Evolutionary conservation across 169 alveolate species (phyloP), one percentile per base, ranked within the genome.

Genomic region (Plasmodium berghei): DNA sequence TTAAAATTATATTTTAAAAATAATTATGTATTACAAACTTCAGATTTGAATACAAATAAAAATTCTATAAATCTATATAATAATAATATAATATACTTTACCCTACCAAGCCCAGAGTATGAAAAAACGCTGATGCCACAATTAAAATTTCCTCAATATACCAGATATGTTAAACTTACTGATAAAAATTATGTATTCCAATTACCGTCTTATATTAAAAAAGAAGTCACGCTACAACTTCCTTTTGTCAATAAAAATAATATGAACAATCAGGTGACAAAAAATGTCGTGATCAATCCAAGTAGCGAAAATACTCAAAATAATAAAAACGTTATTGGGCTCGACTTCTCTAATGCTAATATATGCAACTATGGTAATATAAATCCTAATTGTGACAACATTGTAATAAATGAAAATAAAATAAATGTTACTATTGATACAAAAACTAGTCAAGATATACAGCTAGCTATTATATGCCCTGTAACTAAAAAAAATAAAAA

Each of bases 381-480:
- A 16, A 14, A 62, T 9, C 9, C n/a, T 24, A 63, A 46, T 6
- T 75, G 89, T 56, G 77, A 75, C 12, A 48, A 64, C 9, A 67
- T 66, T 5, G 8, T 22, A 20, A 70, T 75, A 4, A 10, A 48
- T 8, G 69, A 46, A 22, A 75, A 75, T n/a, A 75, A 75, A 64
- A 67, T 75, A 10, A 63, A 5, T 56, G 72, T 73, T 16, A 73
- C 45, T 1, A 75, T 75, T 63, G 45, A 40, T 34, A 10, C 45
- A 0, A 18, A 49, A 1, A 24, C 54, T 4, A 24, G n/a, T 3
- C 14, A 67, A 5, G 61, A 58, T 8, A 64, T 75, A 14, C 48
- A 18, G 12, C 59, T 75, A n/a, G 77, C 62, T 8, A 26, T 75
- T 5, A 75, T 75, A 16, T 75, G 89, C 12, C 89, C 89, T 9